phyloP scores from a whole-genome alignment of 768 basidiomycete genomes.

The Podaxis pistillaris region DNA sequence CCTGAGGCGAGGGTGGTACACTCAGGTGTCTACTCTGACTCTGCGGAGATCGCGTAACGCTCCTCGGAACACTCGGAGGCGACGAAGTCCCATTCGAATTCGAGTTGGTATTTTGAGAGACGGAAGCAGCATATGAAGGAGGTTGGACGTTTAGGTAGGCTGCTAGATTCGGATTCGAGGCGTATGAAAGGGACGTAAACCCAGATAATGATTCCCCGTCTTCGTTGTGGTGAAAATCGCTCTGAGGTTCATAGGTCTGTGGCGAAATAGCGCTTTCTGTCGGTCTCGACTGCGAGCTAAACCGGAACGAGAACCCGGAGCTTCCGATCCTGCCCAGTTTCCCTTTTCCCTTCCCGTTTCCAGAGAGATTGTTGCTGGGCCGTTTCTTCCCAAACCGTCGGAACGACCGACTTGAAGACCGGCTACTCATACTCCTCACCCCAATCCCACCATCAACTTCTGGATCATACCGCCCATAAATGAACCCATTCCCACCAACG shows the following conservation, averaged over 20 bases:
- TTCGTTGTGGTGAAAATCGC: not conserved
- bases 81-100: slow-evolving; percentile 14
- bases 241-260: not conserved
- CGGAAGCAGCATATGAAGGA: slow-evolving; percentile 30
- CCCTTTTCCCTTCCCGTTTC: not conserved
- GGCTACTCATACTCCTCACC: not conserved
- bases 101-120: slow-evolving; percentile 19
- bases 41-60: not conserved
- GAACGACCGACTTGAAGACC: slow-evolving; percentile 4
- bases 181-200: slow-evolving; percentile 23
- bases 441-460: slow-evolving; percentile 1
- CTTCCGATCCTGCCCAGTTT: not conserved
- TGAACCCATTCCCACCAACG: slow-evolving; percentile 20
- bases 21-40: not conserved
- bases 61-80: slow-evolving; percentile 27
- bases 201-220: slow-evolving; percentile 7
- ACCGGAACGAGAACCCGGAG: slow-evolving; percentile 3
- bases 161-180: slow-evolving; percentile 21
- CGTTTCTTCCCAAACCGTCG: slow-evolving; percentile 1
- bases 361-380: not conserved
- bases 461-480: slow-evolving; percentile 2
- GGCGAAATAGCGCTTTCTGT: not conserved
- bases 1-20: slow-evolving; percentile 1
- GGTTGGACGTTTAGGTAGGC: slow-evolving; percentile 22
- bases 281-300: not conserved